Base-by-base conservation (phyloP, 148 eudicot species). In the Rhododendron williamsianum region DNA sequence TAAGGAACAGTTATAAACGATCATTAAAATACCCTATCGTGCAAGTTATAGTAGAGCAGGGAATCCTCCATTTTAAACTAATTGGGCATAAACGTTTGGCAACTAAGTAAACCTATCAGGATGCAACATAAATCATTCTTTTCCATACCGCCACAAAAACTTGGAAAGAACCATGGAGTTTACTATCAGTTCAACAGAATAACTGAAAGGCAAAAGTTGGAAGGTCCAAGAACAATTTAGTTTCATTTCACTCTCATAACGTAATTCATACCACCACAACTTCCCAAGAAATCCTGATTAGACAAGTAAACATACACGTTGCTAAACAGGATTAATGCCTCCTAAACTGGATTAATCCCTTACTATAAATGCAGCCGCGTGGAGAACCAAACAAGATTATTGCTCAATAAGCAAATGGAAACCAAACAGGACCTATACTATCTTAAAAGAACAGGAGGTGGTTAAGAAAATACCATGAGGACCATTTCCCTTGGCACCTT, bases 401-500 rank as follows among this genome's bases (percentile, higher is more conserved):
- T 65, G 30, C 30, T 23, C 71, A 65, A n/a, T 65, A 65, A 23
- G 12, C 27, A n/a, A 65, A 65, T 65, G 71, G 27, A 27, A 65
- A 65, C 71, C 71, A 67, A 67, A 65, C 27, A 25, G 71, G 30
- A 25, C 71, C 73, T 25, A 23, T 25, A 67, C 7, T 36, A 74
- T 9, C 30, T n/a, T 9, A 65, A 45, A 76, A 33, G 67, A 82
- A 72, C 33, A 36, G 4, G 48, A 69, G 23, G 21, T 38, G 76
- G 41, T 83, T 81, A 15, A 88, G 82, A 88, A 86, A 78, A 84
- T 93, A 95, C 98, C 98, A 60, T 89, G 91, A 84, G 92, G 85
- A 83, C 91, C 93, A 85, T 87, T 96, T 69, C 89, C 91, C 88
- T 94, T 96, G 43, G 91, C 91, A 82, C 88, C 86, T 83, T 88